Base-by-base conservation (phyloP, 139 green algal genomes). In the Zygnema circumcarinatum region DNA sequence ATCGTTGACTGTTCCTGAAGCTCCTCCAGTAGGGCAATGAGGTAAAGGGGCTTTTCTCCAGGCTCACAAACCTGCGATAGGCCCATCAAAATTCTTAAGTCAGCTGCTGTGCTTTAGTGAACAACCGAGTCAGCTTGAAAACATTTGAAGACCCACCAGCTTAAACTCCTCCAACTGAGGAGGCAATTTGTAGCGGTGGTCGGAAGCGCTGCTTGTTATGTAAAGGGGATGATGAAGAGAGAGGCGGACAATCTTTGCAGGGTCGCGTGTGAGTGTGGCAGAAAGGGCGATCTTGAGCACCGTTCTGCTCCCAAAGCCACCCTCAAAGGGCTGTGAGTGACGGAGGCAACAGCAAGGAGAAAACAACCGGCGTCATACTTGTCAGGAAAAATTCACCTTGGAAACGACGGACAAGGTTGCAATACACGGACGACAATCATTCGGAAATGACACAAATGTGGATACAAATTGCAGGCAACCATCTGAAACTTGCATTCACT, bases 251-350 rank as follows among this genome's bases (percentile, higher is more conserved):
- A 92, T 90, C 74, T 98, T 98, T 68, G 94, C 88, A 1, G 96
- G 96, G 90, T 98, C 96, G 0, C 91, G 92, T 0, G 96, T 98
- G 25, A 98, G 92, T 0, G 96, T 98, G 42, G 96, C 96, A 0
- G 95, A 98, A 25, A 95, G 94, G 0, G 98, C 81, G 32, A 98
- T 82, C 91, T 98, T 98, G 7, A 98, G 85, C 3, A 93, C 54
- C 7, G 93, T 82, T n/a, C n/a, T n/a, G 38, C 40, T 81, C 73
- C 73, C 25, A 81, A 81, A 22, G 68, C 78, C 21, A 31, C 78
- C 52, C 68, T 85, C 78, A 31, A 25, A 25, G 62, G 29, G 32
- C 73, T 69, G n/a, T 29, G 29, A 25, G 25, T 25, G 41, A 25
- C 62, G 25, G 25, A 81, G 73, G 73, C 73, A 81, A 29, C 56